phyloP scores from a whole-genome alignment of 1,284 basidiomycete species.

The Ceratobasidium sp. region DNA sequence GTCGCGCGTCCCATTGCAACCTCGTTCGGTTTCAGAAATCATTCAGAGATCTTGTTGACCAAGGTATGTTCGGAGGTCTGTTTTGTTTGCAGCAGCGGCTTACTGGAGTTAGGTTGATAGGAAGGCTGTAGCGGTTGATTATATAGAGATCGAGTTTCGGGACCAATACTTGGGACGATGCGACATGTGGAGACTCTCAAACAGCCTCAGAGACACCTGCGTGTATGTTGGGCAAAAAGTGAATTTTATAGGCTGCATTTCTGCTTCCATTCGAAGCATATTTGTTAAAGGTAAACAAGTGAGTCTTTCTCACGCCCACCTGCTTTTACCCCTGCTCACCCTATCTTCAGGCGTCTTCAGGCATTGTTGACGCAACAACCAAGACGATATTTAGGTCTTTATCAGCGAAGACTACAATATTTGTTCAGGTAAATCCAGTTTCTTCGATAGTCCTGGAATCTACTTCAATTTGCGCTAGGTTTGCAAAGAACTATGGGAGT shows the following conservation, averaged over 20 bases:
- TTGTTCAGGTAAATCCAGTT: constrained; percentile 74
- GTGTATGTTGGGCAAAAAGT: constrained; percentile 79
- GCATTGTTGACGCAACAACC: constrained; percentile 84
- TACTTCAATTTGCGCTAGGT: constrained; percentile 59
- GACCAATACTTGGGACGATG: constrained; percentile 93
- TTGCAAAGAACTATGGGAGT: constrained; percentile 96
- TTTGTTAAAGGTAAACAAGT: constrained; percentile 77
- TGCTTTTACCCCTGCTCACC: constrained; percentile 21
- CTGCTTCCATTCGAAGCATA: constrained; percentile 83
- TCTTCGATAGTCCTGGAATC: background rate
- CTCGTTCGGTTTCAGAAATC: constrained; percentile 76
- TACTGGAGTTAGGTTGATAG: constrained; percentile 71
- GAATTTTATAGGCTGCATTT: constrained; percentile 80
- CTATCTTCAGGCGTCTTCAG: constrained; percentile 75
- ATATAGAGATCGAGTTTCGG: constrained; percentile 89
- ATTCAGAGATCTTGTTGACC: constrained; percentile 75
- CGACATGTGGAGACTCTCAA: constrained; percentile 91
- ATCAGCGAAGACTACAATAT: constrained; percentile 92
- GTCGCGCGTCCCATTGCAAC: constrained; percentile 78
- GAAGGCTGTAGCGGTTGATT: constrained; percentile 76
- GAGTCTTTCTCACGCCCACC: constrained; percentile 48
- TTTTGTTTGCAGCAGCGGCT: constrained; percentile 29
- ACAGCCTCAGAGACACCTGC: constrained; percentile 68
- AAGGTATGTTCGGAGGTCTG: constrained; percentile 63
- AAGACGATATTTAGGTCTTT: constrained; percentile 92